These are phyloP conservation scores for Blastobotrys petasosporus DNA, from an alignment of 1,139 yeast genomes.

Conservation along the genomic window DNA sequence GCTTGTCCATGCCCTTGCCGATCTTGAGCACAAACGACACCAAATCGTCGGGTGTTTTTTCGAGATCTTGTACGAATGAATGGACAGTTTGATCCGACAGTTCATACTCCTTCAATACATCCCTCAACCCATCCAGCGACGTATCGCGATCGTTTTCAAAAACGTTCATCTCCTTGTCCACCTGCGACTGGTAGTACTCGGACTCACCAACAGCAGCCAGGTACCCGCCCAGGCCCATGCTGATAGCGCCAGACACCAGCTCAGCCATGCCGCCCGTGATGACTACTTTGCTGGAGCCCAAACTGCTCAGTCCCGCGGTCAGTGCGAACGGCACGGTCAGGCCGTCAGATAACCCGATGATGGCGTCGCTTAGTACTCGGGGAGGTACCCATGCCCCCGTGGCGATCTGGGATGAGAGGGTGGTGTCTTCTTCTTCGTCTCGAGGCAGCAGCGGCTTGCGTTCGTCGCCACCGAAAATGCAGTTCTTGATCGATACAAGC, in stretches of 20 bases:
- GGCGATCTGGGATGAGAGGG: not conserved
- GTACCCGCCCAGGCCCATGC: constrained; percentile 82
- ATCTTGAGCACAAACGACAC: constrained; percentile 67
- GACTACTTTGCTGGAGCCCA: constrained; percentile 67
- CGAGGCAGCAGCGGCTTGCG: constrained; percentile 25
- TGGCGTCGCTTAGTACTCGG: constrained; percentile 70
- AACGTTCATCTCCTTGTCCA: constrained; percentile 55
- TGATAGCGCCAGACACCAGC: constrained; percentile 75
- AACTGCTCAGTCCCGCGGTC: constrained; percentile 72
- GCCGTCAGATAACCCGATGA: constrained; percentile 79
- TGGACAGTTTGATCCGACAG: constrained; percentile 59
- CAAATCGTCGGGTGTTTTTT: constrained; percentile 50
- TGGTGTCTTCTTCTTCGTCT: not conserved
- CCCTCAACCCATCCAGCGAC: constrained; percentile 53
- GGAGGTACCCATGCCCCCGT: constrained; percentile 31
- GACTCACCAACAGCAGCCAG: constrained; percentile 71
- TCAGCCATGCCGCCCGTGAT: constrained; percentile 86
- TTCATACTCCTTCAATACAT: constrained; percentile 60
- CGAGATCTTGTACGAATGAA: constrained; percentile 56
- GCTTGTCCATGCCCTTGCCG: constrained; percentile 74
- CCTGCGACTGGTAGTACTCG: constrained; percentile 47
- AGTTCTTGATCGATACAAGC: constrained; percentile 29
- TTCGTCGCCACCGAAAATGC: constrained; percentile 25
- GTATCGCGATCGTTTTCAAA: constrained; percentile 50
- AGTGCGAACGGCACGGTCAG: constrained; percentile 80